A percentile compares a stretch with the other conserved stretches of the same genome.
Conservation (phyloP, 2,329 filamentous ascomycete genomes). For the Ceratocystiopsis minuta region DNA sequence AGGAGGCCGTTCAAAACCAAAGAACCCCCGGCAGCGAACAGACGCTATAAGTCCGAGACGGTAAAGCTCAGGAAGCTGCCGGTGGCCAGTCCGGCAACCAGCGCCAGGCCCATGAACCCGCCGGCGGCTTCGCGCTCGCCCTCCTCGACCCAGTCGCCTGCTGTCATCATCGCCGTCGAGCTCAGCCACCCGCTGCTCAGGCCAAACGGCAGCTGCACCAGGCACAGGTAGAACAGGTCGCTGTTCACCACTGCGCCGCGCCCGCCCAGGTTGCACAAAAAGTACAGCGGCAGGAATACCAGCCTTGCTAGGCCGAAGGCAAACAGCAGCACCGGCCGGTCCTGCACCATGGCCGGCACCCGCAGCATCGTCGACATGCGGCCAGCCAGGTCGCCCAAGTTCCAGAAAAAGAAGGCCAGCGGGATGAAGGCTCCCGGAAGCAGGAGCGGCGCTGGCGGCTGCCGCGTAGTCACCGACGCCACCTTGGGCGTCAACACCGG, state of each 20-base stretch:
- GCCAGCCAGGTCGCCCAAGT: conserved; percentile 67
- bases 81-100: conserved; percentile 65
- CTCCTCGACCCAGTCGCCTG: conserved; percentile 61
- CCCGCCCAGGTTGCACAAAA: conserved; percentile 74
- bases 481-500: conserved; percentile 74
- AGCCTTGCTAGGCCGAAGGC: conserved; percentile 44
- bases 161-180: conserved; percentile 81
- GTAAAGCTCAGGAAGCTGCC: conserved; percentile 87
- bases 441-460: conserved; percentile 33
- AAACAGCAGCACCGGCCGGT: conserved; percentile 51
- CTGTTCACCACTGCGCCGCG: conserved; percentile 56
- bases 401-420: conserved; percentile 84
- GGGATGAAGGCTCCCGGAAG: conserved; percentile 70
- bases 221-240: conserved; percentile 71
- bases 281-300: conserved; percentile 65
- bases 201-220: conserved; percentile 74
- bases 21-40: background rate
- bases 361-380: conserved; percentile 47
- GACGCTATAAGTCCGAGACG: conserved; percentile 30
- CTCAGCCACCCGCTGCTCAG: conserved; percentile 75
- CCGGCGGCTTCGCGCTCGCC: conserved; percentile 77
- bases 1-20: background rate
- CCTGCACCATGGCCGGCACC: conserved; percentile 31
- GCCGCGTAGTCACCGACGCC: conserved; percentile 20
- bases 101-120: conserved; percentile 80